Percentiles rank a stretch among this genome's conserved stretches.
Conservation (phyloP, 2,329 filamentous ascomycete species). For the Neonectria coccinea region DNA sequence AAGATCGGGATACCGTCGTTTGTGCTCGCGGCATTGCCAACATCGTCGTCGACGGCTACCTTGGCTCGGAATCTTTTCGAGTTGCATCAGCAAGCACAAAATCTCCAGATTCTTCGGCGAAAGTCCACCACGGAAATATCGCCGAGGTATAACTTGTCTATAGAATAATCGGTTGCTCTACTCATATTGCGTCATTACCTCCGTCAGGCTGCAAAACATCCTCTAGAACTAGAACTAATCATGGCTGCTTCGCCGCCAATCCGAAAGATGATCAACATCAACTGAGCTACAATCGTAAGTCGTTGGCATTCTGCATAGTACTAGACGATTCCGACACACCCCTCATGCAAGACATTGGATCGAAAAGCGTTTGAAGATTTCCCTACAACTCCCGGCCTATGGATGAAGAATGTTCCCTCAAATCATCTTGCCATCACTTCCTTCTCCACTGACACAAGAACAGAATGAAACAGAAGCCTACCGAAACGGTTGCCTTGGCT, state of each 20-base stretch:
- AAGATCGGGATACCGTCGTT: conserved; percentile 41
- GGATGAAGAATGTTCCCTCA: conserved; percentile 39
- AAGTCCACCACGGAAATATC: conserved; percentile 51
- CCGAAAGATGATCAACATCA: conserved; percentile 37
- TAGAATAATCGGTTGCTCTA: conserved; percentile 52
- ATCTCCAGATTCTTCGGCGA: conserved; percentile 45
- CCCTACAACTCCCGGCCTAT: conserved; percentile 43
- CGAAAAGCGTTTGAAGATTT: conserved; percentile 25
- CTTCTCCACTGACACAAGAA: conserved; percentile 13
- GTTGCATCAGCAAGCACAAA: conserved; percentile 49
- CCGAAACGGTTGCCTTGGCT: conserved; percentile 24
- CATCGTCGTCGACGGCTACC: conserved; percentile 49
- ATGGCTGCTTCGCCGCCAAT: conserved; percentile 55
- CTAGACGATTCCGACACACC: background rate
- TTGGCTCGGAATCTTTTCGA: conserved; percentile 53
- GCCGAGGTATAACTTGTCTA: conserved; percentile 45
- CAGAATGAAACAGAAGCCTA: conserved; percentile 30
- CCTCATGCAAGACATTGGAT: background rate
- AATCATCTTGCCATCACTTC: conserved; percentile 29
- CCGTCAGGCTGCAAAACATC: conserved; percentile 47
- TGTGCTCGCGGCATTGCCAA: conserved; percentile 55
- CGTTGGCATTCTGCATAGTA: background rate
- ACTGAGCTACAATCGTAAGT: too few species aligned
- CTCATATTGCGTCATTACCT: conserved; percentile 55
- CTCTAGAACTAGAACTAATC: background rate